phyloP scores from a whole-genome alignment of 2,329 filamentous ascomycete genomes.

The Paradendryphiella salina region DNA sequence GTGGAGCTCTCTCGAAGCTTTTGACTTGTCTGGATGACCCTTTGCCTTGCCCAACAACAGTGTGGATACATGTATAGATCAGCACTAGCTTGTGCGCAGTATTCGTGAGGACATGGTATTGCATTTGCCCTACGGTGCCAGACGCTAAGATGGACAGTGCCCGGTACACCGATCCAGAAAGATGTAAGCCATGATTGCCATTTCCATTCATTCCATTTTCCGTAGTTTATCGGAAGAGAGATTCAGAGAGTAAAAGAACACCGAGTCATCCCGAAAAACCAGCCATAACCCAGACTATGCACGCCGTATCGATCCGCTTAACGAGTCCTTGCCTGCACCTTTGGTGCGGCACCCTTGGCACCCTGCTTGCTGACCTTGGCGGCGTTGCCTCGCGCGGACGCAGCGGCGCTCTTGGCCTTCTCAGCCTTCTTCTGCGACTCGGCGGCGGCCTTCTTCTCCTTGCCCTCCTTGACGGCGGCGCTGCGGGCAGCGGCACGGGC shows the following conservation, averaged over 20 bases:
- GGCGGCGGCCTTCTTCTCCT: conserved; percentile 93
- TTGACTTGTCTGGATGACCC: too few species aligned
- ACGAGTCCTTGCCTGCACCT: conserved; percentile 84
- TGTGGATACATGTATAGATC: not conserved
- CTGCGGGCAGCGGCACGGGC: conserved; percentile 88
- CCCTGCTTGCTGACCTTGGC: conserved; percentile 94
- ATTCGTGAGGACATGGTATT: conserved; percentile 43
- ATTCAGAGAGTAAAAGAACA: conserved; percentile 35
- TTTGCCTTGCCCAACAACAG: too few species aligned
- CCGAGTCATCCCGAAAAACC: conserved; percentile 37
- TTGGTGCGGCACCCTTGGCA: conserved; percentile 83
- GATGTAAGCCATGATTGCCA: conserved; percentile 34
- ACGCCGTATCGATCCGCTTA: conserved; percentile 56
- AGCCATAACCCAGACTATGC: conserved; percentile 33
- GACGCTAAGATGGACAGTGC: conserved; percentile 34
- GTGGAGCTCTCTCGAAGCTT: too few species aligned
- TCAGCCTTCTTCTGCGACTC: conserved; percentile 96
- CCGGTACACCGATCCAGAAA: conserved; percentile 32
- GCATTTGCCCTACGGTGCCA: conserved; percentile 43
- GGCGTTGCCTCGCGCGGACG: conserved; percentile 74
- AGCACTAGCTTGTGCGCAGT: not conserved
- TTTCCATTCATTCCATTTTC: conserved; percentile 38
- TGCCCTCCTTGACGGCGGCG: conserved; percentile 92
- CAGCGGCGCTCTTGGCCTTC: conserved; percentile 90
- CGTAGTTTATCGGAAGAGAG: conserved; percentile 27